Base-by-base conservation (phyloP, 768 basidiomycete species). In the Lentinula sp. region DNA sequence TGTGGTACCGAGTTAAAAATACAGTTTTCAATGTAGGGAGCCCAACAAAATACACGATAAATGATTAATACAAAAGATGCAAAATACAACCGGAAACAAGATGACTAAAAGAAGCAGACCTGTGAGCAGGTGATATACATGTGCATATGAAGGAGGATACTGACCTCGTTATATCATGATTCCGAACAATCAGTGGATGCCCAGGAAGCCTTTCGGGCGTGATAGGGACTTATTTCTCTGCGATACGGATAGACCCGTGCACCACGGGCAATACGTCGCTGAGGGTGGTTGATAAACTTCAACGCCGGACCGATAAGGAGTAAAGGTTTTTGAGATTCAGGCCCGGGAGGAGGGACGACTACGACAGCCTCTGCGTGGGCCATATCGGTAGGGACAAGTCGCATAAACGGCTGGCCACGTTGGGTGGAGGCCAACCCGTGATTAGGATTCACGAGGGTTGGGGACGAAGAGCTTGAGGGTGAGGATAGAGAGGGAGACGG, bases 191-290 rank as follows among this genome's bases (percentile, higher is more conserved):
- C 23, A 9, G 55, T 56, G 18, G 41, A 43, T 13, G 55, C 37
- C 55, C 55, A 56, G n/a, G 55, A 56, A 32, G 55, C 18, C 20
- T 56, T 56, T 56, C 55, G 37, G 23, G 41, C 43, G 5, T 41
- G 39, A 28, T 18, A 23, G 23, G 39, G 55, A 12, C 39, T 56
- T 23, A 41, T 42, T 20, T 56, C 55, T 28, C 55, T 72, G 63
- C 80, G 79, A 69, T 86, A 88, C 2, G 86, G 85, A 62, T 83
- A 81, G 7, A 87, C 64, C 20, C 82, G 76, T 8, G 79, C 75
- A 41, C 81, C 81, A 62, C 77, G 77, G 13, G 76, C 72, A 32
- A 83, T 62, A 16, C 70, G 76, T 8, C 73, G 68, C 37, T 74
- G 70, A 37, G 77, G 73, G 10, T 77, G 72, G 57, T 84, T 81